Conservation (phyloP, 306 rosid genomes). For the Vigna hirtella region DNA sequence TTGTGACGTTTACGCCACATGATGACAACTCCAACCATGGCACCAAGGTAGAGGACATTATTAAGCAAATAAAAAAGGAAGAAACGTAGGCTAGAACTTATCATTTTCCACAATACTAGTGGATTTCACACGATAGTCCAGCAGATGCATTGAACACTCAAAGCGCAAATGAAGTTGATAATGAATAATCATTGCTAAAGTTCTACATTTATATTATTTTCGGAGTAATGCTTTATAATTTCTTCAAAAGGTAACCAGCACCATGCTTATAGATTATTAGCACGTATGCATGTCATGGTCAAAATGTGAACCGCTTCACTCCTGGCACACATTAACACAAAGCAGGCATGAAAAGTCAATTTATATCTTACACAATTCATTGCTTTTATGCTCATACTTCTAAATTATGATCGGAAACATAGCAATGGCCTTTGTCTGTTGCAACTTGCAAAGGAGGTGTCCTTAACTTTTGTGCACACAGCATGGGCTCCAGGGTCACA, state of each 20-base stretch:
- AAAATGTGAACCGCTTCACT: neutral
- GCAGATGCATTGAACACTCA: constrained; percentile 2
- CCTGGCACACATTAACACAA: constrained; percentile 20
- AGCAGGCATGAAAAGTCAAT: constrained; percentile 23
- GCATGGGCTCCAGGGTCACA: neutral
- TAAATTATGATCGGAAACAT: constrained; percentile 12
- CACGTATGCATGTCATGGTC: neutral
- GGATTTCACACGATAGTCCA: constrained; percentile 25
- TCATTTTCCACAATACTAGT: constrained; percentile 13
- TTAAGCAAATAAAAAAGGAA: constrained; percentile 26
- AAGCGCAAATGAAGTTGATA: constrained; percentile 7
- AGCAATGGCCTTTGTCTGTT: neutral
- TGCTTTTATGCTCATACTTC: constrained; percentile 8
- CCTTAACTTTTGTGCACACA: constrained; percentile 21
- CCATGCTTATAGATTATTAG: constrained; percentile 25
- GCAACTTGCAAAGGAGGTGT: neutral
- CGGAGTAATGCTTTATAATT: constrained; percentile 8
- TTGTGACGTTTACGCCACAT: neutral
- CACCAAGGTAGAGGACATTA: neutral
- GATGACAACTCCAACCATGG: neutral
- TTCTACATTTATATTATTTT: constrained; percentile 21
- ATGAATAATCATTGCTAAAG: constrained; percentile 15
- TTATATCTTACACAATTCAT: neutral
- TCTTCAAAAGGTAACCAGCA: constrained; percentile 26
- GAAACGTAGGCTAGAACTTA: constrained; percentile 28